These are phyloP conservation scores for Neurospora sp. DNA, from an alignment of 495 filamentous ascomycete species.

Conservation along the genomic window DNA sequence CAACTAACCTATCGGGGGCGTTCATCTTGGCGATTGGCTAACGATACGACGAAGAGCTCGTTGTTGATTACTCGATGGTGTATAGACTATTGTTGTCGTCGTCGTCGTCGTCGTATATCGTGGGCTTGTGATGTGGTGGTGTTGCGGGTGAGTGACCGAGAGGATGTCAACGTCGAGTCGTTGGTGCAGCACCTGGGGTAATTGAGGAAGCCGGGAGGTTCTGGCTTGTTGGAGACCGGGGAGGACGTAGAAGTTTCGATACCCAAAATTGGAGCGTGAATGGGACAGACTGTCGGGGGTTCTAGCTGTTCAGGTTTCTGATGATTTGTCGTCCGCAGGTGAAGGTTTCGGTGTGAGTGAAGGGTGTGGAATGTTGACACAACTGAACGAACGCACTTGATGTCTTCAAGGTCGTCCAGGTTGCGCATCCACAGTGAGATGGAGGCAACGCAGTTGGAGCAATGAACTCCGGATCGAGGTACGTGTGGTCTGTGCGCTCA, in stretches of 20 bases:
- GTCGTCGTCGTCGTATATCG: neutral
- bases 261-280: neutral
- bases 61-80: neutral
- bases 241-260: neutral
- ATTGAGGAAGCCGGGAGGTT: neutral
- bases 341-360: neutral
- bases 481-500: neutral
- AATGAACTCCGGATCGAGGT: neutral
- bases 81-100: neutral
- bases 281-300: neutral
- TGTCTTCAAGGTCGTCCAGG: neutral
- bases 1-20: slow-evolving; percentile 56
- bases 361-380: neutral
- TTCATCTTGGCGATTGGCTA: slow-evolving; percentile 44
- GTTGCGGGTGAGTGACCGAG: neutral
- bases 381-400: neutral
- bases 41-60: neutral
- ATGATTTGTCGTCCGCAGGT: neutral
- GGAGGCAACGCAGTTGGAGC: neutral
- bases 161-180: neutral
- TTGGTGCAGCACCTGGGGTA: neutral
- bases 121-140: neutral
- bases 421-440: neutral
- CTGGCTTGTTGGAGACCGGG: neutral
- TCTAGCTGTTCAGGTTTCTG: neutral